Evolutionary conservation across 139 green algal genomes (phyloP), one percentile per base, ranked within the genome.

Genomic region (Chlorella sp.): DNA sequence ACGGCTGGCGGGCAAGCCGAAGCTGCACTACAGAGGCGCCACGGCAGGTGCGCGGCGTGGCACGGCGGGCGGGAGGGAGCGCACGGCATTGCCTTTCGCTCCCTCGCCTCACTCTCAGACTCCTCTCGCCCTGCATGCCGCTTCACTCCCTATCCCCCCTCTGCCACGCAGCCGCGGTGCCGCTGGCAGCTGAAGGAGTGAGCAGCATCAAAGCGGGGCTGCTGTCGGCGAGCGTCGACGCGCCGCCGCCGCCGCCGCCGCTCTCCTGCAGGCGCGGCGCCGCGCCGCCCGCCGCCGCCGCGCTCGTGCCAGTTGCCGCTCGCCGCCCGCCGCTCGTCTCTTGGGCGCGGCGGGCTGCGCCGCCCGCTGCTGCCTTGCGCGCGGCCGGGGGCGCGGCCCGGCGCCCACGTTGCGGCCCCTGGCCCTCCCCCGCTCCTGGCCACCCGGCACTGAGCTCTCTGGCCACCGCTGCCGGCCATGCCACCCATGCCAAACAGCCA

Each of bases 1-100:
- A n/a, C n/a, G n/a, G n/a, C n/a, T n/a, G n/a, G n/a, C n/a, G 36
- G 50, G 50, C 55, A 76, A 67, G 41, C 70, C 70, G 40, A 76
- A 76, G 55, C 70, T 76, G 40, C 38, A 55, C 27, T 76, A 67
- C 41, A 29, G 25, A 5, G 67, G 69, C 25, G 27, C 15, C 35
- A 17, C 25, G 15, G 19, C 70, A 3, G 55, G 55, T 48, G 56
- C n/a, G n/a, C n/a, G n/a, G n/a, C n/a, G 55, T 67, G 8, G 36
- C 41, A 11, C 15, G 29, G 5, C 17, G 19, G 41, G 29, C 40
- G 38, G n/a, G 7, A 7, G 8, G 9, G 25, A 4, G 4, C 46
- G 5, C 29, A 14, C 5, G 29, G 33, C 23, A 46, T 14, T 33
- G 31, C 31, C 12, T 45, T 42, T 46, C 31, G 14, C 14, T 21